Conservation (phyloP, 192 early-diverging fungal species). For the Endogone sp. region DNA sequence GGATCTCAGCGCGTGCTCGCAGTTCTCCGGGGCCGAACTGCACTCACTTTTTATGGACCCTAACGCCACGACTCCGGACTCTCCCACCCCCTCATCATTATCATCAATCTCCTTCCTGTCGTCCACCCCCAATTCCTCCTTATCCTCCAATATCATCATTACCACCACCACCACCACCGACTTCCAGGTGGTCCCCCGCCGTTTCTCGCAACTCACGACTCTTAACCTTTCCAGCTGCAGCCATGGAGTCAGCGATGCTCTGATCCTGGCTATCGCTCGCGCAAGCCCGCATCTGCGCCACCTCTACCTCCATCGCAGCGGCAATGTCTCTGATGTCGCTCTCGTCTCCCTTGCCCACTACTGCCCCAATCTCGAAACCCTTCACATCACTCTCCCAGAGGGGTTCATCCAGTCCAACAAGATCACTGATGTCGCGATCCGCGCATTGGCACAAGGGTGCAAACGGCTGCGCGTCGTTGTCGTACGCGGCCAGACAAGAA, state of each 20-base stretch:
- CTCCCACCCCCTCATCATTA: no score
- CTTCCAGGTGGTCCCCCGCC: no score
- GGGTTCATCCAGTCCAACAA: conserved; percentile 13
- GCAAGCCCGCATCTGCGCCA: background rate
- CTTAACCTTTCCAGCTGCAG: conserved; percentile 12
- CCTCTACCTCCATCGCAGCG: conserved; percentile 6
- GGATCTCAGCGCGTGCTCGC: background rate
- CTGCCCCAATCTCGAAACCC: conserved; percentile 1
- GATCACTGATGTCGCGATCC: conserved; percentile 9
- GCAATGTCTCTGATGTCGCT: conserved; percentile 4
- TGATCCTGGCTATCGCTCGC: conserved; percentile 2
- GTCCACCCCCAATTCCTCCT: no score
- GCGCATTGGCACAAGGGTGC: conserved; percentile 1
- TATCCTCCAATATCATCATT: no score
- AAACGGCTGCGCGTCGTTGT: background rate
- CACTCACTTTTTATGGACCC: background rate
- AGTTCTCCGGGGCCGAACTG: background rate
- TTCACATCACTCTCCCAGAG: conserved; percentile 3
- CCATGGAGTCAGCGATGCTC: conserved; percentile 1
- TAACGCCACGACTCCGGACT: no score
- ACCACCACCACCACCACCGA: no score
- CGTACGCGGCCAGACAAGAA: conserved; percentile 7
- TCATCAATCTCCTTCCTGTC: no score
- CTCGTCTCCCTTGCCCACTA: conserved; percentile 1
- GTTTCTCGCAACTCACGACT: background rate